Evolutionary conservation across 1,284 basidiomycete species (phyloP).

Genomic region (Violaceomyces palustris): DNA sequence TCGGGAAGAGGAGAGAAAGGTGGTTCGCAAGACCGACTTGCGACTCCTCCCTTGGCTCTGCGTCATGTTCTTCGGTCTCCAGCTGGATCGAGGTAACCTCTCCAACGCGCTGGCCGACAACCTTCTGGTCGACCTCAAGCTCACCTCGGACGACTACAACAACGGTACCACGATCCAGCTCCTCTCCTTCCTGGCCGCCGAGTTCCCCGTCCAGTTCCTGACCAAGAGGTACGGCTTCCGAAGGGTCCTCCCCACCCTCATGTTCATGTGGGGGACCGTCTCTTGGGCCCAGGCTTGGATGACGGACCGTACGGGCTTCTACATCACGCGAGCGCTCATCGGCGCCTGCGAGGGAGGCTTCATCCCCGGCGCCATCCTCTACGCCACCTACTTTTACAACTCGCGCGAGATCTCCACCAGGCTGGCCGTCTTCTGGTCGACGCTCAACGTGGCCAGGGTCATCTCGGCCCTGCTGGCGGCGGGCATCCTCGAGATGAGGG

Average conservation of each 20-base stretch:
- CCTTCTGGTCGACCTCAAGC: conserved; percentile 12
- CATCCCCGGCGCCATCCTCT: conserved; percentile 51
- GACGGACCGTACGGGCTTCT: conserved; percentile 3
- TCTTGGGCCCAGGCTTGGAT: conserved; percentile 3
- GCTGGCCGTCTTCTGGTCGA: conserved; percentile 60
- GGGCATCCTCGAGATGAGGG: conserved; percentile 9
- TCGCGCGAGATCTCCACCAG: conserved; percentile 59
- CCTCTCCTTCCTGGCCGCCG: conserved; percentile 10
- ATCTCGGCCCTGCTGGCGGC: conserved; percentile 5
- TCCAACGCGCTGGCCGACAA: conserved; percentile 12
- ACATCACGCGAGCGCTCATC: conserved; percentile 5
- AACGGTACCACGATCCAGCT: too few species aligned
- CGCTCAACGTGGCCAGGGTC: conserved; percentile 6
- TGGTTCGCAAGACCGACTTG: conserved; percentile 4
- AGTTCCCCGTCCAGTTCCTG: conserved; percentile 14
- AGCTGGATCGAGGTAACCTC: conserved; percentile 20
- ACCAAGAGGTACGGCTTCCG: conserved; percentile 18
- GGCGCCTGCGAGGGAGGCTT: conserved; percentile 60
- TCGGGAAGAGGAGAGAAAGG: too few species aligned
- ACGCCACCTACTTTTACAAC: conserved; percentile 53
- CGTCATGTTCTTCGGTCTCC: conserved; percentile 16
- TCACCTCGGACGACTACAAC: conserved; percentile 18
- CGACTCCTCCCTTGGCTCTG: conserved; percentile 2
- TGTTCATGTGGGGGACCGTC: conserved; percentile 9
- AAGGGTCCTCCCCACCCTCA: conserved; percentile 8